Evolutionary conservation across 2,329 filamentous ascomycete species (phyloP).

Genomic region (Thermoascus crustaceus): DNA sequence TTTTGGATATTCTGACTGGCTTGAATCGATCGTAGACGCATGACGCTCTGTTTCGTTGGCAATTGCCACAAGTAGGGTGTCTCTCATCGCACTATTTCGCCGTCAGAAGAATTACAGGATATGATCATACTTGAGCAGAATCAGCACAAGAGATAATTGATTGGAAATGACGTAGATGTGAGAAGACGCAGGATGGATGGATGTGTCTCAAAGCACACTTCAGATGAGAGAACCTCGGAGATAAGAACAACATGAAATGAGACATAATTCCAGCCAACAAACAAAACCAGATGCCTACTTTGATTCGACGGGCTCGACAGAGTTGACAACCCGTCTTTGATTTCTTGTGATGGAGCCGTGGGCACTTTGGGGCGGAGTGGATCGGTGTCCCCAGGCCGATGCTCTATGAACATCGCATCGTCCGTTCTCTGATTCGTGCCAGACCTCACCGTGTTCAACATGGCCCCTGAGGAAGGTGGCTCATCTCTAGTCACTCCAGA

Average conservation of each 20-base stretch:
- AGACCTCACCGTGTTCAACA: no score
- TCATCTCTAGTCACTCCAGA: no score
- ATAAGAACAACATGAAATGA: neutral
- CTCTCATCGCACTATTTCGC: slow-evolving; percentile 9
- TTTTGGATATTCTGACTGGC: slow-evolving; percentile 1
- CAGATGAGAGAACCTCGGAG: neutral
- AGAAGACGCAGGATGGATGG: neutral
- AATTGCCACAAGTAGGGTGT: slow-evolving; percentile 10
- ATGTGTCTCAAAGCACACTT: no score
- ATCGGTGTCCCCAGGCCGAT: neutral
- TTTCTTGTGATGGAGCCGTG: slow-evolving; percentile 6
- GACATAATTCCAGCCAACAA: neutral
- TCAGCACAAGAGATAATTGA: neutral
- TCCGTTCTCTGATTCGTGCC: no score
- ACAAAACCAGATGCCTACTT: slow-evolving; percentile 5
- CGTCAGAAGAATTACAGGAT: no score
- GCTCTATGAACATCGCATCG: neutral
- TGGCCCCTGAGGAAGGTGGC: no score
- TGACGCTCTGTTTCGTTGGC: slow-evolving; percentile 7
- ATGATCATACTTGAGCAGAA: neutral
- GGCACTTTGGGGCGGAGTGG: neutral
- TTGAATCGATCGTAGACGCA: slow-evolving; percentile 10
- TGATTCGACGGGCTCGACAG: slow-evolving; percentile 12
- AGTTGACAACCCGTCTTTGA: slow-evolving; percentile 10
- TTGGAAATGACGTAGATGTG: neutral